These are phyloP conservation scores for Eucalyptus shirleyi DNA, from an alignment of 345 rosid genomes.

Conservation along the genomic window DNA sequence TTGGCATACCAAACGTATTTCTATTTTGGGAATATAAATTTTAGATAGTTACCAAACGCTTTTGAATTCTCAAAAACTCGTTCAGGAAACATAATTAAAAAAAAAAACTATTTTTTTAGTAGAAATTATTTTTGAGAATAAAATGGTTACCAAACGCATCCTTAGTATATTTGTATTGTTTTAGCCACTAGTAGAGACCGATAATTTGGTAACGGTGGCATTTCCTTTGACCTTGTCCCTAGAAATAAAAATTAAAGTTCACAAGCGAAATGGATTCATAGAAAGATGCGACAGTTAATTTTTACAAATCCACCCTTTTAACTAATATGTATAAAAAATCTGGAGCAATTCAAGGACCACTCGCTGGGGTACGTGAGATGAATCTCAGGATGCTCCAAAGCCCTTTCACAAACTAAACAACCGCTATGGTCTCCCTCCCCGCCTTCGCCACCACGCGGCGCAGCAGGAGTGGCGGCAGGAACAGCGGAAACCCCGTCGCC, in stretches of 20 bases:
- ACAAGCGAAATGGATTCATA: neutral
- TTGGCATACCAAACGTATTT: no score
- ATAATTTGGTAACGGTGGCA: no score
- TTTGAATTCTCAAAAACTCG: no score
- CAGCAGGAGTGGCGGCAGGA: slow-evolving; percentile 1
- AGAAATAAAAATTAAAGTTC: neutral
- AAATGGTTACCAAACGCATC: accelerated
- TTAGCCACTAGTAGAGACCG: neutral
- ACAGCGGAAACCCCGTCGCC: slow-evolving; percentile 6
- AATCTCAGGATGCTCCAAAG: neutral
- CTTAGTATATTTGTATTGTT: no score
- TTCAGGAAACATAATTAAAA: accelerated
- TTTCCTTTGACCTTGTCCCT: neutral
- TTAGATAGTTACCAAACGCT: accelerated
- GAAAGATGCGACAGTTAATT: neutral
- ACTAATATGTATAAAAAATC: neutral
- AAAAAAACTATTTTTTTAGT: no score
- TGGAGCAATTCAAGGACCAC: neutral
- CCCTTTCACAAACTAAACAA: neutral
- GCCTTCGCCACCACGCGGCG: neutral
- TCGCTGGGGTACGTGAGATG: neutral
- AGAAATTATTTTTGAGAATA: no score
- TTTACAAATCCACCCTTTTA: neutral
- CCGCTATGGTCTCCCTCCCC: neutral
- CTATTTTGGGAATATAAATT: no score